These are phyloP conservation scores for Ophiostoma perfectum DNA, from an alignment of 2,329 filamentous ascomycete species.

Conservation along the genomic window DNA sequence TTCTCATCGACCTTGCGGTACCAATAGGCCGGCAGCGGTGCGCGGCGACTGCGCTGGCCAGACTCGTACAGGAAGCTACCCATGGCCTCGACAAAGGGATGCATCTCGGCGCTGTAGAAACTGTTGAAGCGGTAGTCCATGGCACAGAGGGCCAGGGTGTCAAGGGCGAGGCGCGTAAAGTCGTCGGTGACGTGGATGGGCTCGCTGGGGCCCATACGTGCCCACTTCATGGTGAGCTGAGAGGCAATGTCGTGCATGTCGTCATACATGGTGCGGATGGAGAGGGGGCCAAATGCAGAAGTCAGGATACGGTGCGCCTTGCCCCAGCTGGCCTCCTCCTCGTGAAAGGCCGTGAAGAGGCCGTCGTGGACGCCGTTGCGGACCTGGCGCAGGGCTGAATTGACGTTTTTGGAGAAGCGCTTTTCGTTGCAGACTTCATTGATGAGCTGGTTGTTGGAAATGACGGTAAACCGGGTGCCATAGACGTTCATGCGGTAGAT, in stretches of 20 bases:
- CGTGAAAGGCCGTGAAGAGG: conserved; percentile 24
- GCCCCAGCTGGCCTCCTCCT: conserved; percentile 57
- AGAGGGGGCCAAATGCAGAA: conserved; percentile 64
- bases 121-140: conserved; percentile 58
- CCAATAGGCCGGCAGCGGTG: conserved; percentile 44
- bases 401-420: conserved; percentile 24
- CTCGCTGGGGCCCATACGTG: conserved; percentile 51
- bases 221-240: conserved; percentile 64
- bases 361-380: conserved; percentile 23
- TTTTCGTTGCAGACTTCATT: conserved; percentile 28
- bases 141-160: conserved; percentile 56
- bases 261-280: conserved; percentile 63
- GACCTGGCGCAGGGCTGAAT: neutral
- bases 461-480: conserved; percentile 18
- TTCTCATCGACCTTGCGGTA: conserved; percentile 46
- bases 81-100: conserved; percentile 68
- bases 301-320: conserved; percentile 61
- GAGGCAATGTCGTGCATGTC: conserved; percentile 62
- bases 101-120: conserved; percentile 58
- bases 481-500: conserved; percentile 23
- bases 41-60: conserved; percentile 45
- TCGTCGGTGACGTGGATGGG: conserved; percentile 58
- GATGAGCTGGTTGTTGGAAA: conserved; percentile 25
- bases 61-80: conserved; percentile 55
- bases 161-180: conserved; percentile 57